Evolutionary conservation across 139 green algal genomes (phyloP).

Genomic region (Auxenochlorella pyrenoidosa): DNA sequence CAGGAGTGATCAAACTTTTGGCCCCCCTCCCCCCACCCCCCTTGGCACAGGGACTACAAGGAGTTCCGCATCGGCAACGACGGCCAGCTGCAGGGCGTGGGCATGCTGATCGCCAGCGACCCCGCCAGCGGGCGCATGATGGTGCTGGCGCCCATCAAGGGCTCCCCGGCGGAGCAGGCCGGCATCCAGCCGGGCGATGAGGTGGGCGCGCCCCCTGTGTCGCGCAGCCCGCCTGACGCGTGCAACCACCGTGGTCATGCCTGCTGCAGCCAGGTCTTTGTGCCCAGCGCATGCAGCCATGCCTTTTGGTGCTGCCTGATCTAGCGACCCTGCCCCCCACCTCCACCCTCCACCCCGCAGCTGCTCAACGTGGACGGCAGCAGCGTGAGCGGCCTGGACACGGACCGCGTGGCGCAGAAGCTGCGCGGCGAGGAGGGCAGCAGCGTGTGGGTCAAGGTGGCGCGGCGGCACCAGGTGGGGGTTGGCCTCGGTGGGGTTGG

Average conservation of each 20-base stretch:
- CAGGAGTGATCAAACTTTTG: too few relatives aligned
- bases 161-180: conserved; percentile 84
- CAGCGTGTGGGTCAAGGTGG: conserved; percentile 73
- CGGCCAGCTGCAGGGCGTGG: conserved; percentile 93
- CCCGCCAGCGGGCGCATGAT: conserved; percentile 65
- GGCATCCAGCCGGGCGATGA: conserved; percentile 89
- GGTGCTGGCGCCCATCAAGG: conserved; percentile 89
- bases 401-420: conserved; percentile 74
- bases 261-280: too few relatives aligned
- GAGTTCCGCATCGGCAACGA: conserved; percentile 85
- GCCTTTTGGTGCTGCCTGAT: background rate
- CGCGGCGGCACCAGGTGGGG: conserved; percentile 55
- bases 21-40: background rate
- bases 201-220: conserved; percentile 47
- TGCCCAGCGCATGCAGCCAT: too few relatives aligned
- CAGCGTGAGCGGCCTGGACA: conserved; percentile 71
- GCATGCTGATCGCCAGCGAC: conserved; percentile 88
- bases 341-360: conserved; percentile 6
- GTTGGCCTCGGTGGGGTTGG: too few relatives aligned
- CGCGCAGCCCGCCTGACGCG: too few relatives aligned
- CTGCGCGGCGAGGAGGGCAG: conserved; percentile 83
- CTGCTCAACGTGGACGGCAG: conserved; percentile 69
- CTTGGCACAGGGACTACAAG: conserved; percentile 87
- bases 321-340: background rate
- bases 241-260: too few relatives aligned